Conservation (phyloP, 306 rosid species). For the Malus sylvestris region DNA sequence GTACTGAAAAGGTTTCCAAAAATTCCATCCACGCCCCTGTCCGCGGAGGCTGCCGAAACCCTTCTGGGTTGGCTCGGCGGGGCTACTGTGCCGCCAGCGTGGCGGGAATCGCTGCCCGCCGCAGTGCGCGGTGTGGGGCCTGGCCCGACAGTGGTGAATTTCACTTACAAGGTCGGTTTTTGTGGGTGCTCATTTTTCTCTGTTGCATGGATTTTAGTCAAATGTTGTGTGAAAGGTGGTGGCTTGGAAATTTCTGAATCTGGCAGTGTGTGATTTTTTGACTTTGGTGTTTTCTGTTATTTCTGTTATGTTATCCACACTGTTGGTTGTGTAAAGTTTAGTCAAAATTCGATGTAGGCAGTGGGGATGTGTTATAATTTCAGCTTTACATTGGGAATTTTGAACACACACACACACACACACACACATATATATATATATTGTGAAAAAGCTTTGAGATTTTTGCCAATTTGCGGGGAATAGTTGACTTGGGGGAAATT, state of each 20-base stretch:
- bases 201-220: slow-evolving; percentile 13
- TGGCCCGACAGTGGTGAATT: slow-evolving; percentile 70
- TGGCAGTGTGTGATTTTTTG: slow-evolving; percentile 1
- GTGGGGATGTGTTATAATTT: not conserved
- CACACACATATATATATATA: not conserved
- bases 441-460: not conserved
- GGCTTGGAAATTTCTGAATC: not conserved
- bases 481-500: too few species aligned
- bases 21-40: slow-evolving; percentile 86
- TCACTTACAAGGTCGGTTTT: slow-evolving; percentile 68
- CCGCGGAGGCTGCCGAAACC: slow-evolving; percentile 48
- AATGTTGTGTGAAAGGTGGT: not conserved
- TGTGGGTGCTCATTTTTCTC: not conserved
- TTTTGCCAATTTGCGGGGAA: not conserved
- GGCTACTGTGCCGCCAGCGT: slow-evolving; percentile 37
- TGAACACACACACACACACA: not conserved
- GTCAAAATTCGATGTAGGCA: not conserved
- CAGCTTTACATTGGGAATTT: not conserved
- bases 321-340: not conserved
- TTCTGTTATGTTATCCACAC: not conserved
- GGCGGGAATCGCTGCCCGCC: slow-evolving; percentile 35
- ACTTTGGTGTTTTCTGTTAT: slow-evolving; percentile 14
- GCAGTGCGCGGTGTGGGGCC: slow-evolving; percentile 54
- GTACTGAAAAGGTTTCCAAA: slow-evolving; percentile 72
- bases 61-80: slow-evolving; percentile 51